Percentiles rank a stretch among this genome's conserved stretches.
Evolutionary conservation across 345 rosid genomes (phyloP).

Genomic region (Eutrema japonicum): DNA sequence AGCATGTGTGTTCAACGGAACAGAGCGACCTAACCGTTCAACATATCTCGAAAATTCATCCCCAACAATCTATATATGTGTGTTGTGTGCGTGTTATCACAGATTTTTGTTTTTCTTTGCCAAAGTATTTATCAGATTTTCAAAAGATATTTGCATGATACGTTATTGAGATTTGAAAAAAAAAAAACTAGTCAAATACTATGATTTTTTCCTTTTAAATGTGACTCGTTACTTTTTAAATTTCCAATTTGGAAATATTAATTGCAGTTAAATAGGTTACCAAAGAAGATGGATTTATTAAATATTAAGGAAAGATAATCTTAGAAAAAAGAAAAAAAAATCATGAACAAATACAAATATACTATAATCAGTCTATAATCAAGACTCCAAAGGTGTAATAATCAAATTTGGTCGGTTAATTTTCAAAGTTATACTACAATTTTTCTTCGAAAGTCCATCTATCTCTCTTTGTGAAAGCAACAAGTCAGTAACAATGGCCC

Average conservation of each 20-base stretch:
- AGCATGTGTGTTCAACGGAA: too few relatives aligned
- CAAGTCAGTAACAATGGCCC: conserved; percentile 24
- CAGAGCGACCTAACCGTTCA: too few relatives aligned
- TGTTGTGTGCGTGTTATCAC: too few relatives aligned
- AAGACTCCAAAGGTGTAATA: conserved; percentile 1
- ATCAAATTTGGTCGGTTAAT: not conserved
- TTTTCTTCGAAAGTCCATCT: not conserved
- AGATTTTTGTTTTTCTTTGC: not conserved
- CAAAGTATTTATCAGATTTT: conserved; percentile 5
- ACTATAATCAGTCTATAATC: not conserved
- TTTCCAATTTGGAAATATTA: not conserved
- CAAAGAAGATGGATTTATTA: conserved; percentile 3
- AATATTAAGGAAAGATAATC: conserved; percentile 1
- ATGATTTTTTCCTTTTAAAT: not conserved
- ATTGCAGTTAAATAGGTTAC: conserved; percentile 5
- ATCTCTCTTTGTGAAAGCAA: conserved; percentile 18
- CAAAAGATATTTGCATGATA: not conserved
- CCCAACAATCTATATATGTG: too few relatives aligned
- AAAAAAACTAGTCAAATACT: conserved; percentile 9
- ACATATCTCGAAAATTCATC: too few relatives aligned
- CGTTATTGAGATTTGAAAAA: not conserved
- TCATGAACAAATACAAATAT: conserved; percentile 10
- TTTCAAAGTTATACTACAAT: not conserved
- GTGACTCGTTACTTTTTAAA: not conserved
- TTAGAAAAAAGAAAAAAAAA: not conserved